Evolutionary conservation across 306 rosid species (phyloP).

Genomic region (Datisca glomerata): DNA sequence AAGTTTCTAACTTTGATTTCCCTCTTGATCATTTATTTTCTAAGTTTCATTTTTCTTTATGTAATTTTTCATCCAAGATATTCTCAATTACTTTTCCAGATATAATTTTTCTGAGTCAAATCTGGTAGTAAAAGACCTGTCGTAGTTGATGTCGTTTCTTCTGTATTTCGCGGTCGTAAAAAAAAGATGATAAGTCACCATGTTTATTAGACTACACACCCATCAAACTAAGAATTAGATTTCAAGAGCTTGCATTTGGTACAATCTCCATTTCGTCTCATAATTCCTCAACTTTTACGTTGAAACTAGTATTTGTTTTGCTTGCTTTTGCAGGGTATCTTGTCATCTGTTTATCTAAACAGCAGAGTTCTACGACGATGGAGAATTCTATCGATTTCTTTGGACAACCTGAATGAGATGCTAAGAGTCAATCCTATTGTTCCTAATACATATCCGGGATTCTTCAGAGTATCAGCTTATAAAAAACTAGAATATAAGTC

Average conservation of each 20-base stretch:
- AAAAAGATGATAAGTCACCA: no score
- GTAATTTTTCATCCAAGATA: not conserved
- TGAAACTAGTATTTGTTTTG: slow-evolving; percentile 4
- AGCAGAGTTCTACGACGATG: slow-evolving; percentile 34
- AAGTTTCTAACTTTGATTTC: slow-evolving; percentile 13
- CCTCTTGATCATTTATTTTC: not conserved
- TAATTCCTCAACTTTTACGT: no score
- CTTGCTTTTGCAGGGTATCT: slow-evolving; percentile 54
- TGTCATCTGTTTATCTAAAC: slow-evolving; percentile 71
- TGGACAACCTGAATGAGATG: slow-evolving; percentile 53
- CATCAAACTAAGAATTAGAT: no score
- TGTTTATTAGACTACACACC: no score
- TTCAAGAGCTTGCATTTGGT: no score
- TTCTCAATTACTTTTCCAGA: no score
- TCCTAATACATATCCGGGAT: slow-evolving; percentile 30
- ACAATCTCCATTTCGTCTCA: no score
- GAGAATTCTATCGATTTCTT: slow-evolving; percentile 63
- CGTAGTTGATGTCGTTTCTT: no score
- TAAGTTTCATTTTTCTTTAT: no score
- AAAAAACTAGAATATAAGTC: slow-evolving; percentile 27
- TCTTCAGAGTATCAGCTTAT: slow-evolving; percentile 14
- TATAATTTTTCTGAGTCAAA: no score
- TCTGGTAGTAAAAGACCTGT: no score
- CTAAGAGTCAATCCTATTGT: slow-evolving; percentile 29
- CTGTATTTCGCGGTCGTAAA: no score